phyloP scores from a whole-genome alignment of 768 basidiomycete species.

The Phaeotremella fagi region DNA sequence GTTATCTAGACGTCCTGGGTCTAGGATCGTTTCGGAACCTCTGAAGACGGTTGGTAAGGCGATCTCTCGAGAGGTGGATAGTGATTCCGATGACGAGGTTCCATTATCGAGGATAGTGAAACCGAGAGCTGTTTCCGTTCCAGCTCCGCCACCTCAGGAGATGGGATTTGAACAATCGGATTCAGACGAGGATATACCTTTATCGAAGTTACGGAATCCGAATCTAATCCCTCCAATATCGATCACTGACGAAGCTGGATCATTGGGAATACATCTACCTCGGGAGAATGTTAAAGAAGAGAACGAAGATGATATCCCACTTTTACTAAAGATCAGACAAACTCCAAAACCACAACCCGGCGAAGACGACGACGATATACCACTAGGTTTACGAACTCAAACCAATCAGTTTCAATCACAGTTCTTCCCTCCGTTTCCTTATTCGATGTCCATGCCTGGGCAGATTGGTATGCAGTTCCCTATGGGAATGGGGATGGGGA shows the following conservation, averaged over 20 bases:
- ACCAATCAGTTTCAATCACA: not conserved
- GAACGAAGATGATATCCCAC: not conserved
- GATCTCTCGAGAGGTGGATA: too few species aligned
- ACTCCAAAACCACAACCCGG: not conserved
- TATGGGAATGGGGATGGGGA: too few species aligned
- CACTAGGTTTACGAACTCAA: slow-evolving; percentile 23
- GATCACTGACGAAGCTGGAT: not conserved
- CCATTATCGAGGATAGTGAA: not conserved
- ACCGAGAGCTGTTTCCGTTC: not conserved
- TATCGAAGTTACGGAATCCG: slow-evolving; percentile 27
- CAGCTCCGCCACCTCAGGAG: not conserved
- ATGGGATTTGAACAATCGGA: slow-evolving; percentile 8
- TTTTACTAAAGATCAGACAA: not conserved
- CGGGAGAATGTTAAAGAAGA: not conserved
- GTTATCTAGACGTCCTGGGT: too few species aligned
- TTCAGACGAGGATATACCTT: slow-evolving; percentile 34
- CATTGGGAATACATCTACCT: slow-evolving; percentile 1
- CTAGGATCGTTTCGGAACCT: too few species aligned
- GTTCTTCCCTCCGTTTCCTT: not conserved
- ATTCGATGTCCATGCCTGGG: not conserved
- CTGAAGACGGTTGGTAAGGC: too few species aligned
- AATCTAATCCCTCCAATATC: slow-evolving; percentile 1
- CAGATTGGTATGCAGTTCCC: too few species aligned
- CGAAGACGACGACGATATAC: slow-evolving; percentile 31
- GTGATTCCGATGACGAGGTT: slow-evolving; percentile 32